Base-by-base conservation (phyloP, 2,329 filamentous ascomycete species). In the Aspergillus tamarii region DNA sequence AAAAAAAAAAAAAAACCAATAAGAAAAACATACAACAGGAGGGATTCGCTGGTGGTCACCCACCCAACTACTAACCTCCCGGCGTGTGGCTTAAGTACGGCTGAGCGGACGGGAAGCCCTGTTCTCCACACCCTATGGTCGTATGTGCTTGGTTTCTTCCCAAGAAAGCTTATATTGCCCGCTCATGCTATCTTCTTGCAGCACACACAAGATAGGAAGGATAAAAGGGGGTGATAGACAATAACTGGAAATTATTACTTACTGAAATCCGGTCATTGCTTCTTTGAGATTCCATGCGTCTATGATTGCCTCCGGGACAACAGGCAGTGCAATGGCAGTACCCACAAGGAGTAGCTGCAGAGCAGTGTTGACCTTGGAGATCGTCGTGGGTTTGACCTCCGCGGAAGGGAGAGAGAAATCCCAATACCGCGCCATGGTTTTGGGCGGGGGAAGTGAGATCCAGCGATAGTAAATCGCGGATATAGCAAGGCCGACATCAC, bases 401-500 rank as follows among this genome's bases (percentile, higher is more conserved):
- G 80, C 80, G 11, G 78, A 81, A 12, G 82, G 95, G 16, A 99
- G 85, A 3, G 91, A 94, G 75, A 99, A 98, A 79, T 99, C 95
- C 95, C 95, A 99, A 80, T 98, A 99, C 21, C 95, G 85, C 21
- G 86, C 81, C 78, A 97, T 92, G 0, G 95, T 98, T 81, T 98
- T 98, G 1, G 95, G 95, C 0, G 92, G 89, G 0, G 95, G 95
- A 7, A 99, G 85, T 2, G 92, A 96, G 69, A 97, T 96, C 87
- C 93, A 98, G 67, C 95, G 90, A 78, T 95, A 98, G 82, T 97
- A 98, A 70, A 99, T 89, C 28, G 95, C 95, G 2, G 93, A 88
- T 26, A 97, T 84, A 30, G 87, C 93, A 5, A 99, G 85, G 23
- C 89, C 92, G 48, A 91, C 87, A 72, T 99, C 95, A 50, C 95